Percentiles rank a stretch among this genome's conserved stretches.
These are phyloP conservation scores for Phlyctochytrium arcticum DNA, from an alignment of 192 early-diverging fungal species.

Conservation along the genomic window DNA sequence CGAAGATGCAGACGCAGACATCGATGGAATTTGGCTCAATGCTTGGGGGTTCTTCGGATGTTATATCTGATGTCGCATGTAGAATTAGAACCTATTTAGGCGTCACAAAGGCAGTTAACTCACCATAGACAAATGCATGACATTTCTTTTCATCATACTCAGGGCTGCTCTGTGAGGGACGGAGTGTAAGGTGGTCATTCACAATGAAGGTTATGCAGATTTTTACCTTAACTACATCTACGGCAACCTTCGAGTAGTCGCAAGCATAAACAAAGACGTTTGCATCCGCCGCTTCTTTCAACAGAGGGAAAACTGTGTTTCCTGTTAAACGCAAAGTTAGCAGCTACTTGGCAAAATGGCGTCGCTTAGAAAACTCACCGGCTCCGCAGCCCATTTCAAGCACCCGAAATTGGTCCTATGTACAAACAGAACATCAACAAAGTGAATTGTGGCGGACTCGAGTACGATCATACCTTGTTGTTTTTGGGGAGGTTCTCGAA, in stretches of 20 bases:
- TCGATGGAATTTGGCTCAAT: slow-evolving; percentile 84
- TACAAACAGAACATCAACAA: not conserved
- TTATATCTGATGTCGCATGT: slow-evolving; percentile 58
- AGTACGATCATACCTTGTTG: slow-evolving; percentile 17
- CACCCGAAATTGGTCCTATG: slow-evolving; percentile 46
- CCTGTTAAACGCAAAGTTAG: slow-evolving; percentile 17
- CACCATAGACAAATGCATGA: slow-evolving; percentile 87
- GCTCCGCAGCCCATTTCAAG: slow-evolving; percentile 98
- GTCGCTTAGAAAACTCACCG: slow-evolving; percentile 40
- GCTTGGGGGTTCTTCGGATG: slow-evolving; percentile 65
- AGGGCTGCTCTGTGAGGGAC: slow-evolving; percentile 27
- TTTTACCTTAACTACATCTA: slow-evolving; percentile 83
- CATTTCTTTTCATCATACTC: slow-evolving; percentile 67
- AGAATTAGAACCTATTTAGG: not conserved
- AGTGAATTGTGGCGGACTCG: not conserved
- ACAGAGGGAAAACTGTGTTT: slow-evolving; percentile 90
- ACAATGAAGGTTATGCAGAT: too few species aligned
- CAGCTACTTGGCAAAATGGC: not conserved
- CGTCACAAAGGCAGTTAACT: too few species aligned
- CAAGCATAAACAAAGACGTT: slow-evolving; percentile 87
- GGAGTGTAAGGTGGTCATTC: too few species aligned
- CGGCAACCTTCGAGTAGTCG: slow-evolving; percentile 87
- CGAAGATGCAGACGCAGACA: slow-evolving; percentile 91
- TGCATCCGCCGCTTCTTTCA: slow-evolving; percentile 61
- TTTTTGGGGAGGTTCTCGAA: slow-evolving; percentile 33